Percentiles rank a stretch among this genome's conserved stretches.
Evolutionary conservation across 306 rosid species (phyloP).

Genomic region (Cicer judaicum): DNA sequence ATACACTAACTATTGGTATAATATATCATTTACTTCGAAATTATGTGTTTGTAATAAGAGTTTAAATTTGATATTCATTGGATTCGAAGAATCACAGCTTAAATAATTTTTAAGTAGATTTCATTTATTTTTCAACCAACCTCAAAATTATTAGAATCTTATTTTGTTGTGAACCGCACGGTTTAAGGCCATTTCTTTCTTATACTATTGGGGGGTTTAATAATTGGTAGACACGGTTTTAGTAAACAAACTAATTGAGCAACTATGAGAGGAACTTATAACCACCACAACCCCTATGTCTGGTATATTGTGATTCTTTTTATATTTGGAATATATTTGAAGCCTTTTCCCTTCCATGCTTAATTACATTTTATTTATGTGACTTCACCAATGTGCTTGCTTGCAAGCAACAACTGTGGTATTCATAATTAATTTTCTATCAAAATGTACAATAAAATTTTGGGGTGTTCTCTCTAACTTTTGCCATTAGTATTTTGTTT

Average conservation of each 20-base stretch:
- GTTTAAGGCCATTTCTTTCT: no score
- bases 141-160: no score
- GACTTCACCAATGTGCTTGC: constrained; percentile 7
- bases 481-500: constrained; percentile 10
- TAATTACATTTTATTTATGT: not conserved
- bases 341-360: constrained; percentile 16
- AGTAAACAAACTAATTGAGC: constrained; percentile 36
- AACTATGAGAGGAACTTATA: constrained; percentile 34
- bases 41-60: not conserved
- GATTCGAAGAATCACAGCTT: no score
- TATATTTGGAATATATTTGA: constrained; percentile 9
- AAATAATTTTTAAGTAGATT: no score
- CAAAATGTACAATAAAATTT: constrained; percentile 1
- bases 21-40: constrained; percentile 6
- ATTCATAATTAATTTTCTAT: constrained; percentile 31
- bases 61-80: not conserved
- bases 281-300: constrained; percentile 40
- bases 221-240: constrained; percentile 17
- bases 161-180: no score
- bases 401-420: not conserved
- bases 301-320: constrained; percentile 25
- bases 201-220: not conserved
- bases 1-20: not conserved
- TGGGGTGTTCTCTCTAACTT: constrained; percentile 4
- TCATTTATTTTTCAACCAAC: no score